Evolutionary conservation across 2,329 filamentous ascomycete genomes (phyloP).

Genomic region (Ceratocystis cubensis): DNA sequence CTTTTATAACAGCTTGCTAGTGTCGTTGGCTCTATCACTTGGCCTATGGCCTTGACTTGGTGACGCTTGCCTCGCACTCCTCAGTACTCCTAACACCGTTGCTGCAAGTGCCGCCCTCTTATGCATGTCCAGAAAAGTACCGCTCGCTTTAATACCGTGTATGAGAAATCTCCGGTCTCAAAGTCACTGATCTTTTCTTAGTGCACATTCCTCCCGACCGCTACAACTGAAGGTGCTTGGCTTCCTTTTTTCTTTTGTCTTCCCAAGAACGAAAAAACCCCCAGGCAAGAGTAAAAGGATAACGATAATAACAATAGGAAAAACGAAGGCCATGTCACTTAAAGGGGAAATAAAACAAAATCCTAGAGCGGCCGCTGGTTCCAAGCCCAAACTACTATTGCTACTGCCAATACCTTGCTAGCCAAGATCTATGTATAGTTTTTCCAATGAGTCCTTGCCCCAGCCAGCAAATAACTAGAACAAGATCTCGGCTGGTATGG

Average conservation of each 20-base stretch:
- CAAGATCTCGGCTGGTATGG: neutral
- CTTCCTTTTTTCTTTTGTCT: neutral
- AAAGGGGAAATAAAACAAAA: too few relatives aligned
- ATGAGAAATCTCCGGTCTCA: constrained; percentile 7
- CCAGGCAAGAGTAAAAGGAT: neutral
- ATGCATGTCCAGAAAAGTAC: neutral
- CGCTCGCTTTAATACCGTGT: neutral
- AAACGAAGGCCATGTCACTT: too few relatives aligned
- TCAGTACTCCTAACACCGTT: neutral
- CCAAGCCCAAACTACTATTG: too few relatives aligned
- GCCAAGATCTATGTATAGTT: neutral
- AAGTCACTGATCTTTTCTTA: constrained; percentile 6
- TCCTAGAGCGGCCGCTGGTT: too few relatives aligned
- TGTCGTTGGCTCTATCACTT: neutral
- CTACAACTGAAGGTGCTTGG: neutral
- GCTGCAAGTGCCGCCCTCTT: neutral
- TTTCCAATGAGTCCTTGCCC: neutral
- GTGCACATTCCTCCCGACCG: neutral
- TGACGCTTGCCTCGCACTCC: neutral
- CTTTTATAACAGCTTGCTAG: neutral
- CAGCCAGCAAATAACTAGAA: neutral
- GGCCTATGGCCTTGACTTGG: neutral
- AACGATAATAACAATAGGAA: too few relatives aligned
- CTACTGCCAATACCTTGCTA: neutral
- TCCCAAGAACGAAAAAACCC: neutral